These are phyloP conservation scores for Neofusicoccum sp. DNA, from an alignment of 2,329 filamentous ascomycete species.

Conservation along the genomic window DNA sequence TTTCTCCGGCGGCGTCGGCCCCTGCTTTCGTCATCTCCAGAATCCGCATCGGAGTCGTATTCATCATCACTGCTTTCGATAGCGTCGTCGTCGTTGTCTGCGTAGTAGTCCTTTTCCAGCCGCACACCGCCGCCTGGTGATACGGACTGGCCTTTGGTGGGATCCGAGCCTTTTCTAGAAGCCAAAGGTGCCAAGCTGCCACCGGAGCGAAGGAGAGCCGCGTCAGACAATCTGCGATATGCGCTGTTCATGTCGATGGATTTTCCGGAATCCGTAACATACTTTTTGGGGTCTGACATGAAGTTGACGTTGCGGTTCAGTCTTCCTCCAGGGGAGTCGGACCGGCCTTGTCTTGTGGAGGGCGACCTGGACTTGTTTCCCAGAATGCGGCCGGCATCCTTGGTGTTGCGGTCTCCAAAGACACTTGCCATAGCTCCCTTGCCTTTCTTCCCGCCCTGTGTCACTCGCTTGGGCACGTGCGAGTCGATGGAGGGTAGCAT, in stretches of 20 bases:
- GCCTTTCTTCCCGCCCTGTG: conserved; percentile 44
- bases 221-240: conserved; percentile 72
- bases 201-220: conserved; percentile 65
- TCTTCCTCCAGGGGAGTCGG: conserved; percentile 42
- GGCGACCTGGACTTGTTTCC: conserved; percentile 46
- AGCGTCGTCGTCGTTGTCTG: conserved; percentile 66
- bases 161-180: conserved; percentile 53
- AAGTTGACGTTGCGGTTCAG: conserved; percentile 52
- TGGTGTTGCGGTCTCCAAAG: conserved; percentile 29
- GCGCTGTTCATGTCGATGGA: conserved; percentile 69
- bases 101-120: conserved; percentile 68
- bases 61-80: conserved; percentile 71
- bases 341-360: conserved; percentile 33
- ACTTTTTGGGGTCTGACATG: conserved; percentile 43
- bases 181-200: conserved; percentile 66
- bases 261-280: conserved; percentile 63
- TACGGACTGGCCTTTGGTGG: conserved; percentile 42
- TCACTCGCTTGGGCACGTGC: conserved; percentile 45
- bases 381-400: conserved; percentile 26
- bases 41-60: conserved; percentile 60
- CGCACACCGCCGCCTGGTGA: conserved; percentile 57
- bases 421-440: conserved; percentile 50
- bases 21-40: conserved; percentile 52
- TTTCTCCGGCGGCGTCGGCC: conserved; percentile 42
- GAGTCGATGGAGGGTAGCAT: conserved; percentile 49